Evolutionary conservation across 179 eudicot genomes (phyloP).

Genomic region (Corrigiola litoralis): DNA sequence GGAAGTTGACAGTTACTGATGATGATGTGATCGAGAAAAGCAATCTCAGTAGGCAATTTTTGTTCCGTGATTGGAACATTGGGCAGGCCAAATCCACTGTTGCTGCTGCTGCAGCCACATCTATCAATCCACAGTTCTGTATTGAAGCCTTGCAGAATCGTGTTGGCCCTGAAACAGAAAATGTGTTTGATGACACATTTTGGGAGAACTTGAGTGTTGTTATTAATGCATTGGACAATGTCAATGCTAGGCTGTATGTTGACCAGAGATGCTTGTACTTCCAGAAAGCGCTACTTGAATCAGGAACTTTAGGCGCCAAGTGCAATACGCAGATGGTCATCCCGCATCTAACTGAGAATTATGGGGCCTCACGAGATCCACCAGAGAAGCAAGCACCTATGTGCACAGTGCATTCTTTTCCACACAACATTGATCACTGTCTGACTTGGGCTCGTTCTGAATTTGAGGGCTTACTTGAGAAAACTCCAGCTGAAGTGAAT

Average conservation of each 20-base stretch:
- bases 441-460: conserved; percentile 95
- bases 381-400: conserved; percentile 97
- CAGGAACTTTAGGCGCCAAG: conserved; percentile 90
- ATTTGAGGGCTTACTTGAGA: conserved; percentile 93
- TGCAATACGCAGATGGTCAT: conserved; percentile 95
- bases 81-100: conserved; percentile 97
- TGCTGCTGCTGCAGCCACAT: conserved; percentile 81
- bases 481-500: conserved; percentile 83
- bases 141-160: conserved; percentile 88
- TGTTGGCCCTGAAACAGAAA: conserved; percentile 84
- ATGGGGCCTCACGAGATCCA: conserved; percentile 98
- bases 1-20: conserved; percentile 80
- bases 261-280: conserved; percentile 86
- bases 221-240: conserved; percentile 81
- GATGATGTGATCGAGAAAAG: conserved; percentile 97
- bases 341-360: conserved; percentile 89
- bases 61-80: conserved; percentile 95
- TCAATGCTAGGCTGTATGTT: conserved; percentile 82
- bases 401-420: conserved; percentile 96
- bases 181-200: conserved; percentile 72
- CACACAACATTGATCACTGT: conserved; percentile 94
- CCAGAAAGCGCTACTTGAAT: conserved; percentile 92
- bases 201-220: conserved; percentile 83
- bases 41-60: conserved; percentile 88
- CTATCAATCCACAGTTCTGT: conserved; percentile 51